These are phyloP conservation scores for Colletotrichum sp. DNA, from an alignment of 2,329 filamentous ascomycete genomes.

Conservation along the genomic window DNA sequence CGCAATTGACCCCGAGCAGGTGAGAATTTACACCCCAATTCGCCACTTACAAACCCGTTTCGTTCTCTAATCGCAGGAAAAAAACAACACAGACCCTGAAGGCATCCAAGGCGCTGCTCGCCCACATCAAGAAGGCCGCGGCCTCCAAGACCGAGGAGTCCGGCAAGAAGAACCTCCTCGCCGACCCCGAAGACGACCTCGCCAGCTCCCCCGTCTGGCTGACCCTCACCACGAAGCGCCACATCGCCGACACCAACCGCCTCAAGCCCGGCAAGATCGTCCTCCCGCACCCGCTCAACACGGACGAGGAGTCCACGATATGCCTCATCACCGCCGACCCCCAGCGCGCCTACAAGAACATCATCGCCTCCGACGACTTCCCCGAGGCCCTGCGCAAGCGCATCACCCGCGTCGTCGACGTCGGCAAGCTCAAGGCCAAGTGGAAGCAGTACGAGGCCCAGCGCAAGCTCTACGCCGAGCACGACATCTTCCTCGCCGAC, in stretches of 20 bases:
- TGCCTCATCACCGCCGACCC: constrained; percentile 85
- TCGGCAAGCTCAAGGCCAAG: constrained; percentile 80
- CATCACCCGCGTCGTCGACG: constrained; percentile 79
- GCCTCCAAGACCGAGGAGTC: constrained; percentile 40
- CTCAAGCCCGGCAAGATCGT: constrained; percentile 85
- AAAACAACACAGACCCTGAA: constrained; percentile 58
- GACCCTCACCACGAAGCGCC: constrained; percentile 68
- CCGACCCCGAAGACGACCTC: constrained; percentile 45
- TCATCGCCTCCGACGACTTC: constrained; percentile 73
- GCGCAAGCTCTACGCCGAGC: constrained; percentile 81
- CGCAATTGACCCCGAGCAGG: constrained; percentile 47
- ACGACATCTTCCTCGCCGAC: constrained; percentile 94
- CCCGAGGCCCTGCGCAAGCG: constrained; percentile 69
- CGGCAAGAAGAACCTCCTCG: constrained; percentile 62
- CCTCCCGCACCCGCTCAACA: constrained; percentile 78
- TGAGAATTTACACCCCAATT: constrained; percentile 23
- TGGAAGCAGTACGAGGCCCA: constrained; percentile 89
- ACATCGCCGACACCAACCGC: constrained; percentile 73
- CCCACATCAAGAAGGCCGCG: constrained; percentile 64
- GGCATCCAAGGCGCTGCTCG: constrained; percentile 66
- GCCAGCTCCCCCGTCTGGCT: constrained; percentile 65
- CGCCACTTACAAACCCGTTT: not conserved
- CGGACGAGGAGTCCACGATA: constrained; percentile 70
- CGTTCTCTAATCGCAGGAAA: constrained; percentile 3
- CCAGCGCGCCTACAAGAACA: constrained; percentile 89